Conservation (phyloP, 257 asterid genomes). For the Solanum commersonii region DNA sequence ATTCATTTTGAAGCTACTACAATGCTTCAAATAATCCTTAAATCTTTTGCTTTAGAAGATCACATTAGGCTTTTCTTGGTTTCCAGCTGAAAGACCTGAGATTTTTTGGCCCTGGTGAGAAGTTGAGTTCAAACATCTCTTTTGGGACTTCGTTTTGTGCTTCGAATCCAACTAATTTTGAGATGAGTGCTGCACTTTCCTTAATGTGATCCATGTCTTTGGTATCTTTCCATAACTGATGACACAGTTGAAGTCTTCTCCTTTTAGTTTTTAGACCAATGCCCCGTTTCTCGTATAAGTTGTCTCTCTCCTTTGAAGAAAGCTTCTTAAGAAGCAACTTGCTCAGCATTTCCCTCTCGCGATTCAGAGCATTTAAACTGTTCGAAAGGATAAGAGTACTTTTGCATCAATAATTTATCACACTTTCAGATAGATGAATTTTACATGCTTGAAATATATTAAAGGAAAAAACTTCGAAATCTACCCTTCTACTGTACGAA, state of each 20-base stretch:
- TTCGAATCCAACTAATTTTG: conserved; percentile 56
- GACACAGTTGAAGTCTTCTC: conserved; percentile 59
- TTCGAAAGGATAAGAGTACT: not conserved
- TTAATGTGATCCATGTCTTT: conserved; percentile 52
- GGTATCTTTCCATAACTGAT: conserved; percentile 50
- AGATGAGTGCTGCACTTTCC: conserved; percentile 68
- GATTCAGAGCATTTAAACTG: conserved; percentile 43
- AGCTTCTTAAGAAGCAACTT: conserved; percentile 54
- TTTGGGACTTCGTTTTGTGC: conserved; percentile 49
- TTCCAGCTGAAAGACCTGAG: conserved; percentile 48
- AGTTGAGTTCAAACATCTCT: conserved; percentile 80
- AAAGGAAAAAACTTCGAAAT: not conserved
- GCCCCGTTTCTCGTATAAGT: conserved; percentile 59
- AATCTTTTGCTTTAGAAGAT: not conserved
- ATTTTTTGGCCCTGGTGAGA: conserved; percentile 33
- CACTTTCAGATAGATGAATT: not conserved
- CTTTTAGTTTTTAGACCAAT: conserved; percentile 57
- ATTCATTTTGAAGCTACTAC: not conserved
- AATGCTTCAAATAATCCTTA: not conserved
- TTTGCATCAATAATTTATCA: not conserved
- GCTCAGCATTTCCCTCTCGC: conserved; percentile 65
- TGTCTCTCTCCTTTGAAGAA: conserved; percentile 53
- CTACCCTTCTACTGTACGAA: not conserved
- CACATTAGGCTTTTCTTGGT: conserved; percentile 22
- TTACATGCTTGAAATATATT: not conserved